Evolutionary conservation across 2,329 filamentous ascomycete genomes (phyloP), one percentile per base, ranked within the genome.

Genomic region (Pseudogymnoascus sp.): DNA sequence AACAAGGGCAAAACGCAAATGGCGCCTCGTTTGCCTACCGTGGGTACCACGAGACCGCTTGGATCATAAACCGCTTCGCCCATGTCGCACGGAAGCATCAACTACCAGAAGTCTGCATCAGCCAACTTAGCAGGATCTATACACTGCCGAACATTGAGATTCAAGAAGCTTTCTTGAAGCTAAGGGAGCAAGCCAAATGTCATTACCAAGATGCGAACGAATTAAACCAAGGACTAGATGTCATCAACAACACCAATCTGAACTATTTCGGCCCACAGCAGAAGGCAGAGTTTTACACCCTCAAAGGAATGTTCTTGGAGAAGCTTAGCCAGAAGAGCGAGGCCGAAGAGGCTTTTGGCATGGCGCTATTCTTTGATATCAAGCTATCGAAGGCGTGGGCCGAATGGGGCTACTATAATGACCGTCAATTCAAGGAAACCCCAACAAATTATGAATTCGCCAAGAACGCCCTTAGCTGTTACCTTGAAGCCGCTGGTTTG

Each of bases 101-200:
- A 69, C 85, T 99, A 69, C 91, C 92, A 0, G 94, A 99, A 66
- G 94, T 99, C 31, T 99, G 95, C 78, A 97, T 99, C 76, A 93
- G 85, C 67, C 94, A 99, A 72, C 83, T 99, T 19, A 96, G 93
- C 72, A 90, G 93, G 66, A 99, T 99, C 72, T 99, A 99, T 74
- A 99, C 94, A 0, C 82, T 99, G 5, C 94, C 94, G 1, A 99
- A 99, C 72, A 99, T 99, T 49, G 94, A 99, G 77, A 99, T 99
- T 55, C 95, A 99, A 72, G 94, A 99, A 74, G 94, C 94, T 0
- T 99, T 99, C 81, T 78, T 99, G 65, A 99, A 99, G 78, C 78
- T 99, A 61, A 83, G 95, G n/a, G 95, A 99, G 76, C 94, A 99
- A 76, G 94, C 94, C 45, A 97, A 97, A 74, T 99, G 94, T 69